Base-by-base conservation (phyloP, 345 rosid genomes). In the Melaleuca alternifolia region DNA sequence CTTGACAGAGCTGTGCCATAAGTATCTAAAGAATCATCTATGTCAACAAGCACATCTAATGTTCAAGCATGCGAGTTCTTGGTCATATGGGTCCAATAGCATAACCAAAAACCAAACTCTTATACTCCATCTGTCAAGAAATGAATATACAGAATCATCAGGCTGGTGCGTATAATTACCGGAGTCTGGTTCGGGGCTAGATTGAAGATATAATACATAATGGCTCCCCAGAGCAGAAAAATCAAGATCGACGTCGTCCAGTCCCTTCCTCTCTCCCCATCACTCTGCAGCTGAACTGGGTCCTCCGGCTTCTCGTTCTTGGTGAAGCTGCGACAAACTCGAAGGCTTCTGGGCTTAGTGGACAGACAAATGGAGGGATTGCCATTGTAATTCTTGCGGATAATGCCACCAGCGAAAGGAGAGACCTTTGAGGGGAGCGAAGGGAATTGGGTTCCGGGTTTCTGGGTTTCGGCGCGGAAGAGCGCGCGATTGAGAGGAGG, bases 221-320 rank as follows among this genome's bases (percentile, higher is more conserved):
- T 92, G 24, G 90, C 96, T 82, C 93, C 94, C 96, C 96, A 96
- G 46, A 97, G 87, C 24, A 89, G 90, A 86, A 94, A 91, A 50
- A 97, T 92, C 94, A 96, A 87, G 79, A 94, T 86, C 18, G 98
- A 96, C 89, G 94, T 92, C 3, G 97, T 92, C 99, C 98, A 97
- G 61, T 94, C 92, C 87, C 95, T 90, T 50, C 89, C 94, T 7
- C 90, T 90, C 85, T 87, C 88, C n/a, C 77, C 88, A 77, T 82
- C 79, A 51, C 83, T 48, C 83, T 21, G 0, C 83, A 26, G 30
- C 41, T 6, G 48, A 89, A 44, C 54, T 79, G 89, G 71, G 75
- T 93, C 90, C n/a, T 92, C 93, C 18, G 91, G 89, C 86, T 91
- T 91, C 91, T 91, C 89, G 85, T 93, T 88, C 86, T 91, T 93